Percentiles rank a stretch among this genome's conserved stretches.
phyloP scores from a whole-genome alignment of 192 early-diverging fungal species.

The Lobosporangium transversale region DNA sequence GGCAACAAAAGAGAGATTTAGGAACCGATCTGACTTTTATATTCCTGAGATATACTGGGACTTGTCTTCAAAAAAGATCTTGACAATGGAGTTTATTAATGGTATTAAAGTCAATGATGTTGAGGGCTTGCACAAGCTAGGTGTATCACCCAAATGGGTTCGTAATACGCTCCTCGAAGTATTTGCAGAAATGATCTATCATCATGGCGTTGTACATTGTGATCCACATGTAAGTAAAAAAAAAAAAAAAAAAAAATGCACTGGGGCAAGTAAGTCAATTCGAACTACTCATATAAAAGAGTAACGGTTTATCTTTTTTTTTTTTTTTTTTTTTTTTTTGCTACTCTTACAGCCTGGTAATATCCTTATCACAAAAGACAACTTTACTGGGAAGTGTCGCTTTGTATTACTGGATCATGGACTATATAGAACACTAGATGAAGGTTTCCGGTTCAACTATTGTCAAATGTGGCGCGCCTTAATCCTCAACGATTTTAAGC shows the following conservation, averaged over 20 bases:
- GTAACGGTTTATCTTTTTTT: too few relatives aligned
- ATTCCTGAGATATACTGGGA: conserved; percentile 61
- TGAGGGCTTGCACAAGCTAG: conserved; percentile 51
- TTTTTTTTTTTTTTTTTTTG: too few relatives aligned
- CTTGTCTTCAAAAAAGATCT: conserved; percentile 53
- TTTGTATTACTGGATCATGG: conserved; percentile 63
- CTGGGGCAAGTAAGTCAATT: too few relatives aligned
- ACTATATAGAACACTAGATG: conserved; percentile 57
- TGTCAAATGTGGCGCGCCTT: conserved; percentile 63
- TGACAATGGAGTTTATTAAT: conserved; percentile 64
- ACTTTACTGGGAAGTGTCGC: conserved; percentile 37
- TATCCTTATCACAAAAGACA: conserved; percentile 51
- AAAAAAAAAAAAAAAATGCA: neutral
- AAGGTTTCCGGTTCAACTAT: conserved; percentile 58
- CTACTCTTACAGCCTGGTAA: conserved; percentile 36
- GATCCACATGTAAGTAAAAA: conserved; percentile 52
- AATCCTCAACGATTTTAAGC: conserved; percentile 51
- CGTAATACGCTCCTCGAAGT: conserved; percentile 53
- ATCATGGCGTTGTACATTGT: conserved; percentile 57
- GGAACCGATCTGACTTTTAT: conserved; percentile 51
- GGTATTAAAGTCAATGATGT: conserved; percentile 62
- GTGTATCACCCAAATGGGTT: conserved; percentile 56
- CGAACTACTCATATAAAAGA: too few relatives aligned
- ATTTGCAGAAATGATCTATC: conserved; percentile 64
- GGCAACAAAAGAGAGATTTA: conserved; percentile 56